Percentiles rank a stretch among this genome's conserved stretches.
phyloP scores from a whole-genome alignment of 164 flowering plant genomes.

The Stephania japonica region DNA sequence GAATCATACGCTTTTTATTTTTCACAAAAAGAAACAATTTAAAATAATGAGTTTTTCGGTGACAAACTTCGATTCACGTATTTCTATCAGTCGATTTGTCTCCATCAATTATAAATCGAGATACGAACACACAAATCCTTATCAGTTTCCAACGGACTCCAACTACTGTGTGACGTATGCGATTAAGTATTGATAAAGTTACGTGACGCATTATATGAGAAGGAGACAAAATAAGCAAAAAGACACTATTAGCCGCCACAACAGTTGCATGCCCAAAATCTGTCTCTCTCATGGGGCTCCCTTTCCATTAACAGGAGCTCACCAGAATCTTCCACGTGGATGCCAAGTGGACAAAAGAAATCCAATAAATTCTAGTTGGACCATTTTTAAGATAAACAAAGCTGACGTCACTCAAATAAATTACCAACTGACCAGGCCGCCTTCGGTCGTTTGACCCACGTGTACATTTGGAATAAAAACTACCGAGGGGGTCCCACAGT shows the following conservation, averaged over 20 bases:
- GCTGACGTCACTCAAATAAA: slow-evolving; percentile 13
- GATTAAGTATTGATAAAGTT: too few relatives aligned
- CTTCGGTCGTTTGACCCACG: slow-evolving; percentile 35
- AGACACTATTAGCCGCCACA: slow-evolving; percentile 1
- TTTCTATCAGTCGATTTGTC: too few relatives aligned
- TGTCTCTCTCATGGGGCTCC: neutral
- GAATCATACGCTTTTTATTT: too few relatives aligned
- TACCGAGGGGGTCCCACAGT: slow-evolving; percentile 2
- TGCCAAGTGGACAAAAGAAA: neutral
- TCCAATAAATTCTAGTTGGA: neutral
- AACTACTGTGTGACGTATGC: too few relatives aligned
- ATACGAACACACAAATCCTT: too few relatives aligned
- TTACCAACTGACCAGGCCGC: slow-evolving; percentile 27
- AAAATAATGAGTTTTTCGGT: too few relatives aligned
- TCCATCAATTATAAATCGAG: too few relatives aligned
- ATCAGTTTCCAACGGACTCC: too few relatives aligned
- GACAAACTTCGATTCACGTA: too few relatives aligned
- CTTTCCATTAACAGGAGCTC: neutral
- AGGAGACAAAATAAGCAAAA: neutral
- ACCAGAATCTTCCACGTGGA: neutral
- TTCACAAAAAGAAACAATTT: too few relatives aligned
- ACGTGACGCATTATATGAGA: neutral
- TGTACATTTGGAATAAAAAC: slow-evolving; percentile 10
- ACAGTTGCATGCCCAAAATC: neutral
- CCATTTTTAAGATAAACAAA: slow-evolving; percentile 10